Percentiles rank a stretch among this genome's conserved stretches.
These are phyloP conservation scores for Dispira parvispora DNA, from an alignment of 192 early-diverging fungal genomes.

Conservation along the genomic window DNA sequence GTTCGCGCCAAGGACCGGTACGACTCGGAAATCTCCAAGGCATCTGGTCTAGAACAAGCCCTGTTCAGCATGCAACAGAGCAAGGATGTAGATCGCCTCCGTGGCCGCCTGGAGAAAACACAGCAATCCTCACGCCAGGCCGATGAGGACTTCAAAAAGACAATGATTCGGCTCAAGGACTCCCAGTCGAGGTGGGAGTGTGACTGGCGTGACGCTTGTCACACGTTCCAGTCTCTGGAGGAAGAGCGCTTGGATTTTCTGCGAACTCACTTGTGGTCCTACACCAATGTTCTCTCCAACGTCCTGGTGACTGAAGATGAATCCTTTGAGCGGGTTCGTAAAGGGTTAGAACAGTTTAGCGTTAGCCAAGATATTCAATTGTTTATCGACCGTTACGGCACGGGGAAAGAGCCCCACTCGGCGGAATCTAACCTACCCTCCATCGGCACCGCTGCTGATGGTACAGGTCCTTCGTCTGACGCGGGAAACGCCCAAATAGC, in stretches of 20 bases:
- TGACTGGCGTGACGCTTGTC: slow-evolving; percentile 27
- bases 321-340: slow-evolving; percentile 54
- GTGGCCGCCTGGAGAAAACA: slow-evolving; percentile 22
- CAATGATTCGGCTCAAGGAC: slow-evolving; percentile 18
- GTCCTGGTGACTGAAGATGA: slow-evolving; percentile 55
- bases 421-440: not conserved
- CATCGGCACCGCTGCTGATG: too few relatives aligned
- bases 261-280: slow-evolving; percentile 44
- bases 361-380: slow-evolving; percentile 40
- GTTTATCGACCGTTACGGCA: slow-evolving; percentile 44
- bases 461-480: not conserved
- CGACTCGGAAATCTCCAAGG: slow-evolving; percentile 31
- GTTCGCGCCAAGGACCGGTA: slow-evolving; percentile 36
- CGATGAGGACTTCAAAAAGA: slow-evolving; percentile 25
- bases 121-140: slow-evolving; percentile 20
- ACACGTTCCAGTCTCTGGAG: slow-evolving; percentile 34
- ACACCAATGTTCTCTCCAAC: slow-evolving; percentile 54
- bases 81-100: slow-evolving; percentile 20
- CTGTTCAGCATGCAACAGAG: slow-evolving; percentile 22
- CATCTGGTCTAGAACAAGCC: slow-evolving; percentile 25
- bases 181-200: slow-evolving; percentile 26
- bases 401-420: slow-evolving; percentile 22
- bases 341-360: slow-evolving; percentile 42
- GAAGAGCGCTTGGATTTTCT: slow-evolving; percentile 56
- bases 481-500: not conserved